Conservation (phyloP, 192 early-diverging fungal species). For the Coemansia nantahalensis region DNA sequence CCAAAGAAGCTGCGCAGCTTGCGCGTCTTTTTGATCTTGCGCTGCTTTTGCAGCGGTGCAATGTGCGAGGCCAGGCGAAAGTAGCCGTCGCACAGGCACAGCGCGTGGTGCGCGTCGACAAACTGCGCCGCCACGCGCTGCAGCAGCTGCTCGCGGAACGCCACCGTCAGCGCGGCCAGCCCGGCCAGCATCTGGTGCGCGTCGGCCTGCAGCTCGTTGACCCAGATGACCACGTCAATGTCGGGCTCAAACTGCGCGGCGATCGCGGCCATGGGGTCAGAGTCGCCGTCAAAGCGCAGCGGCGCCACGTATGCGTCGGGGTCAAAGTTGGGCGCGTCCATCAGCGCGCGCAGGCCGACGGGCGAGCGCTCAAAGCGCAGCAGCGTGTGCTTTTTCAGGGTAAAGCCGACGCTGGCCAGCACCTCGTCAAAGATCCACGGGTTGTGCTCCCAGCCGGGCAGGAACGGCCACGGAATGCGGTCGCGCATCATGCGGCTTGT, state of each 20-base stretch:
- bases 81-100: constrained; percentile 46
- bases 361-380: constrained; percentile 66
- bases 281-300: constrained; percentile 23
- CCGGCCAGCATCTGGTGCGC: constrained; percentile 18
- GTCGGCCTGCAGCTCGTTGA: constrained; percentile 45
- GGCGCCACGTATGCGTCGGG: constrained; percentile 27
- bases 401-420: constrained; percentile 71
- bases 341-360: constrained; percentile 36
- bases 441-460: constrained; percentile 56
- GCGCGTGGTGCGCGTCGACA: constrained; percentile 23
- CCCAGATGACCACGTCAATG: constrained; percentile 53
- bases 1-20: constrained; percentile 72
- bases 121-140: constrained; percentile 49
- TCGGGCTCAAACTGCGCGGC: constrained; percentile 43
- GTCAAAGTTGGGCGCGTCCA: constrained; percentile 11
- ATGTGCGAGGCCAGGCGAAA: constrained; percentile 54
- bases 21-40: constrained; percentile 59
- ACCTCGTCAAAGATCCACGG: constrained; percentile 78
- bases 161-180: constrained; percentile 23
- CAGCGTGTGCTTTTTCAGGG: constrained; percentile 72
- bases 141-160: constrained; percentile 46
- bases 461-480: constrained; percentile 70
- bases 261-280: constrained; percentile 44
- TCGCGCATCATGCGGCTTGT: constrained; percentile 65
- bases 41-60: constrained; percentile 57